Percentiles rank a stretch among this genome's conserved stretches.
Evolutionary conservation across 2,329 filamentous ascomycete species (phyloP).

Genomic region (Xylaria sp.): DNA sequence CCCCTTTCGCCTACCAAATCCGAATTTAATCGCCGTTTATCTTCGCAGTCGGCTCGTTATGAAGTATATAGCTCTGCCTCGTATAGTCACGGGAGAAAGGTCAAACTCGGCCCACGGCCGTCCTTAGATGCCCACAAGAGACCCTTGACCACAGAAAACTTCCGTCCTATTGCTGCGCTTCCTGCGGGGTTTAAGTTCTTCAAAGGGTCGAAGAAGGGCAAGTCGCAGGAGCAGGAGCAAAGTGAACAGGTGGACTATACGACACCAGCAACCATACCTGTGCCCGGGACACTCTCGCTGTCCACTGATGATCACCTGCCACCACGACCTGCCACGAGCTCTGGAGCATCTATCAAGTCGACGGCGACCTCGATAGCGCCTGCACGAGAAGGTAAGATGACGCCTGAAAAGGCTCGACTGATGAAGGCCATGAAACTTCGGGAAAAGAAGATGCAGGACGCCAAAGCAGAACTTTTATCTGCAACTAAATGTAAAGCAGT

Average conservation of each 20-base stretch:
- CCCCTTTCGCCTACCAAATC: conserved; percentile 59
- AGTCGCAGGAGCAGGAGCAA: conserved; percentile 48
- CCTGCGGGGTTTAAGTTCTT: conserved; percentile 82
- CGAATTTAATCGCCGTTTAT: conserved; percentile 56
- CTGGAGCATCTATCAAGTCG: conserved; percentile 57
- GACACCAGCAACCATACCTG: conserved; percentile 50
- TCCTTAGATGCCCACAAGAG: conserved; percentile 72
- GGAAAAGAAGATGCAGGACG: conserved; percentile 70
- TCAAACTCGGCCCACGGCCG: conserved; percentile 88
- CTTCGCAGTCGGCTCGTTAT: conserved; percentile 62
- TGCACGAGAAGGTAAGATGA: conserved; percentile 65
- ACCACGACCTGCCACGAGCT: conserved; percentile 58
- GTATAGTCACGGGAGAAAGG: conserved; percentile 73
- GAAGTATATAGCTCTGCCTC: conserved; percentile 62
- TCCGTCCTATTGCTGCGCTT: conserved; percentile 79
- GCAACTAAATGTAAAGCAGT: conserved; percentile 40
- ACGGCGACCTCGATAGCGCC: conserved; percentile 55
- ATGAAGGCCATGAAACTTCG: conserved; percentile 94
- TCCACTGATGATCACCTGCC: conserved; percentile 50
- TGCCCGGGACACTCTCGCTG: conserved; percentile 48
- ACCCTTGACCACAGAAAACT: conserved; percentile 69
- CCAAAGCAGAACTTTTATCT: conserved; percentile 43
- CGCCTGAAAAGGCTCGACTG: conserved; percentile 87
- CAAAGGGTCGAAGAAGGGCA: conserved; percentile 65
- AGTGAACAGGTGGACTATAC: conserved; percentile 49